Evolutionary conservation across 331 rosid species (phyloP).

Genomic region (Stylosanthes scabra): DNA sequence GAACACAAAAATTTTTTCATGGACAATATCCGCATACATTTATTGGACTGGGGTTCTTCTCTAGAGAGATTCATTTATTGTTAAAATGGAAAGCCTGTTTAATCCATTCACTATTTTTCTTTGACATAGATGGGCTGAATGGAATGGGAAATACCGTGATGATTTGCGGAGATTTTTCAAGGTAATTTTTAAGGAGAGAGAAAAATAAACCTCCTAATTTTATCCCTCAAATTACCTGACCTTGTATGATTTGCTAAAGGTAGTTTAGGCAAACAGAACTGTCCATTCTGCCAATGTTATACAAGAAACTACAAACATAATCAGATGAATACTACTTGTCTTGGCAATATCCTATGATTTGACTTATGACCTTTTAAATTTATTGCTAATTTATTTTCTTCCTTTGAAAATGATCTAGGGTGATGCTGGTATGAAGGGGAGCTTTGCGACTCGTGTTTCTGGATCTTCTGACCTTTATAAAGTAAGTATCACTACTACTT

Average conservation of each 20-base stretch:
- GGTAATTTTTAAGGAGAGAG: conserved; percentile 54
- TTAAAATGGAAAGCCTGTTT: conserved; percentile 17
- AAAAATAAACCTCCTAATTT: not conserved
- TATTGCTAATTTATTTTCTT: conserved; percentile 31
- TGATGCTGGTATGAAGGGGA: conserved; percentile 83
- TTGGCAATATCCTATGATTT: conserved; percentile 26
- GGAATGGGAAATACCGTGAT: conserved; percentile 97
- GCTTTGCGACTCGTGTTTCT: conserved; percentile 91
- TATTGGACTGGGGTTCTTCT: conserved; percentile 11
- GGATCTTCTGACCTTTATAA: conserved; percentile 96
- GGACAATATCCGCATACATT: conserved; percentile 3
- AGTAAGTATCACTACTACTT: conserved; percentile 53
- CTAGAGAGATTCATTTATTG: conserved; percentile 27
- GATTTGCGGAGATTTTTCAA: conserved; percentile 89
- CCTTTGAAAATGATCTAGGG: conserved; percentile 56
- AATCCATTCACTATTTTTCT: conserved; percentile 30
- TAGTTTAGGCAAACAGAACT: conserved; percentile 1
- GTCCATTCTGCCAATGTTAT: conserved; percentile 14
- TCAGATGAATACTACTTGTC: conserved; percentile 10
- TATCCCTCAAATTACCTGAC: not conserved
- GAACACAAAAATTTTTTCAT: not conserved
- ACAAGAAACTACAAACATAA: conserved; percentile 13
- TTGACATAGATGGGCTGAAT: conserved; percentile 94
- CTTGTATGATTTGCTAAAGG: conserved; percentile 25
- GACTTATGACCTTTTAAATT: conserved; percentile 27